These are phyloP conservation scores for Mallotus repandus DNA, from an alignment of 441 rosid species.

Conservation along the genomic window DNA sequence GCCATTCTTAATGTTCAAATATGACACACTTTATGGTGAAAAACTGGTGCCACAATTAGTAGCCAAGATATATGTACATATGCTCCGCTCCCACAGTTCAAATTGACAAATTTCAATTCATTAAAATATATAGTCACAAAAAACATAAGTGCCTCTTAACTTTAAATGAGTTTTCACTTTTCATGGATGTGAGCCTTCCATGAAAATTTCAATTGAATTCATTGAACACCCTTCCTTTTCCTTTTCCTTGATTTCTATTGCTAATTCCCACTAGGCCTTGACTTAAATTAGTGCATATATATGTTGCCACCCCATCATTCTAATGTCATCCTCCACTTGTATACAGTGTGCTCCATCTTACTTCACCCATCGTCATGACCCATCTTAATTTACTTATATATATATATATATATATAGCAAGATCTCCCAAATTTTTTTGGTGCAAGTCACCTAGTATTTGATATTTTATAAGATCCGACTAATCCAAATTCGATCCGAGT, in stretches of 20 bases:
- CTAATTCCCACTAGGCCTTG: conserved; percentile 21
- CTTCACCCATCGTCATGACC: not conserved
- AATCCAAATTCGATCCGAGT: too few species aligned
- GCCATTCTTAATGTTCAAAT: too few species aligned
- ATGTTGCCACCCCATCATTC: conserved; percentile 12
- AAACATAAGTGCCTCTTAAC: not conserved
- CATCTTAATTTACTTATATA: not conserved
- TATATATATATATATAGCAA: too few species aligned
- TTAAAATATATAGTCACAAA: not conserved
- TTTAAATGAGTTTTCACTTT: conserved; percentile 3
- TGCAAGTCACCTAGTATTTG: too few species aligned
- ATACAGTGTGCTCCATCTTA: conserved; percentile 34
- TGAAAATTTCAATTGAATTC: conserved; percentile 6
- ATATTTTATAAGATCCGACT: too few species aligned
- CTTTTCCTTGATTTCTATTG: not conserved
- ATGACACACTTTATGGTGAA: not conserved
- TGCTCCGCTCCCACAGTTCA: not conserved
- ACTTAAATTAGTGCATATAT: conserved; percentile 19
- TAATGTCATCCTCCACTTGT: conserved; percentile 37
- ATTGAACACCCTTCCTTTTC: conserved; percentile 8
- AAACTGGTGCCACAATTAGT: conserved; percentile 7
- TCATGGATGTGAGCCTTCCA: conserved; percentile 15
- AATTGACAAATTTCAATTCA: not conserved
- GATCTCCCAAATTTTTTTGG: too few species aligned
- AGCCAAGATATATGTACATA: not conserved